Evolutionary conservation across 225 moss, liverwort and hornwort species (phyloP).

Genomic region (Pseudoscleropodium purum): DNA sequence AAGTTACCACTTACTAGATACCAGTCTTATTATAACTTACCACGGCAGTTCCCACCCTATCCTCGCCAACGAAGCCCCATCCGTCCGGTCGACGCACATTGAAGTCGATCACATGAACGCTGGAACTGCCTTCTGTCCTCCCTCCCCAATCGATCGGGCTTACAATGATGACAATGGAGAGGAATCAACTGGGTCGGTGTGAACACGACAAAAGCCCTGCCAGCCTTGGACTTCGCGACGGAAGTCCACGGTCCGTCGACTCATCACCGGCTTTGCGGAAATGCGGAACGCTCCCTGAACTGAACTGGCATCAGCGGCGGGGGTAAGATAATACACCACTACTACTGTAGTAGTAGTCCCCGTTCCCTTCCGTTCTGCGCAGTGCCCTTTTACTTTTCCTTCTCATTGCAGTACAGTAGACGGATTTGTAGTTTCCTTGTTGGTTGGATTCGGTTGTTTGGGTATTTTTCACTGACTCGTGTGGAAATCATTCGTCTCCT

Average conservation of each 20-base stretch:
- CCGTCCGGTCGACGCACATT: not conserved
- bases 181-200: not conserved
- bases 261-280: too few relatives aligned
- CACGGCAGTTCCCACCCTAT: too few relatives aligned
- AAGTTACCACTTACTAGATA: too few relatives aligned
- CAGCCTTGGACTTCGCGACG: not conserved
- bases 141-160: not conserved
- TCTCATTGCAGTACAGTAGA: not conserved
- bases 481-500: not conserved
- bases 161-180: not conserved
- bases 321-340: too few relatives aligned
- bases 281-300: too few relatives aligned
- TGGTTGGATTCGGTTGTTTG: not conserved
- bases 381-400: too few relatives aligned
- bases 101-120: not conserved
- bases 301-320: too few relatives aligned
- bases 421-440: not conserved
- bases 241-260: not conserved
- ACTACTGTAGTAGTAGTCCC: too few relatives aligned
- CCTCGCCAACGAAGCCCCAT: too few relatives aligned
- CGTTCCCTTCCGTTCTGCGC: too few relatives aligned
- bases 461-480: not conserved
- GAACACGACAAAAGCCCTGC: not conserved
- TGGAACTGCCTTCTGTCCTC: not conserved
- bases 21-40: too few relatives aligned